Percentiles rank a stretch among this genome's conserved stretches.
Conservation (phyloP, 2,329 filamentous ascomycete species). For the Aspergillus candidus region DNA sequence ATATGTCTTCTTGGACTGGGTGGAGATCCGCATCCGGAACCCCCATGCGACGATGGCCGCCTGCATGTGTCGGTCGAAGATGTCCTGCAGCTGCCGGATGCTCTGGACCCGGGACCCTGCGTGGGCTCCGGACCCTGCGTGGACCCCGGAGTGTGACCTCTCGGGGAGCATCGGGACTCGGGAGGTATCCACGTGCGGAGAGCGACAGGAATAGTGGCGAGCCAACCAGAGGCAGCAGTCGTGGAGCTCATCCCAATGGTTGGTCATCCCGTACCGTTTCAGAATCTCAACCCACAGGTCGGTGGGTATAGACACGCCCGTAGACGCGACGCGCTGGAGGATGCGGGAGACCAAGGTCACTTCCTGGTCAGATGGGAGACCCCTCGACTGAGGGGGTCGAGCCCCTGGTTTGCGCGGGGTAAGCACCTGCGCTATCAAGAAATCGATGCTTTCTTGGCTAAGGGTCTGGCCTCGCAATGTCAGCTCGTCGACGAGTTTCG, state of each 20-base stretch:
- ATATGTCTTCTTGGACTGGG: conserved; percentile 14
- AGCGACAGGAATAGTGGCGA: conserved; percentile 29
- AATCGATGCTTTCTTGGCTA: conserved; percentile 39
- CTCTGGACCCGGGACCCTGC: conserved; percentile 8
- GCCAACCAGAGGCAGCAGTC: conserved; percentile 49
- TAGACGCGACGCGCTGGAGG: conserved; percentile 43
- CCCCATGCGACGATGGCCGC: conserved; percentile 47
- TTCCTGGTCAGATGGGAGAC: conserved; percentile 32
- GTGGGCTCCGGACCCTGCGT: conserved; percentile 1
- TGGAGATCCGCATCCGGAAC: conserved; percentile 33
- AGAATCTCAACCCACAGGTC: conserved; percentile 53
- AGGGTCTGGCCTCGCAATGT: conserved; percentile 39
- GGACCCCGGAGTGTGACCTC: neutral
- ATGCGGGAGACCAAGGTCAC: conserved; percentile 42
- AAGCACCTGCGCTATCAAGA: conserved; percentile 35
- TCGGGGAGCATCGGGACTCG: conserved; percentile 5
- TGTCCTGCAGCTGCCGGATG: conserved; percentile 26
- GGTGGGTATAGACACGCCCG: conserved; percentile 38
- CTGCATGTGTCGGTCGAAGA: conserved; percentile 43
- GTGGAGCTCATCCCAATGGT: conserved; percentile 47
- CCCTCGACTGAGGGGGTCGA: conserved; percentile 19
- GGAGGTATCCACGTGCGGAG: conserved; percentile 8
- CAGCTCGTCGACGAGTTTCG: conserved; percentile 45
- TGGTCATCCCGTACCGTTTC: conserved; percentile 53
- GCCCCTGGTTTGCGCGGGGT: conserved; percentile 23